Percentiles rank a stretch among this genome's conserved stretches.
Conservation (phyloP, 2,329 filamentous ascomycete genomes). For the Madurella fahalii region DNA sequence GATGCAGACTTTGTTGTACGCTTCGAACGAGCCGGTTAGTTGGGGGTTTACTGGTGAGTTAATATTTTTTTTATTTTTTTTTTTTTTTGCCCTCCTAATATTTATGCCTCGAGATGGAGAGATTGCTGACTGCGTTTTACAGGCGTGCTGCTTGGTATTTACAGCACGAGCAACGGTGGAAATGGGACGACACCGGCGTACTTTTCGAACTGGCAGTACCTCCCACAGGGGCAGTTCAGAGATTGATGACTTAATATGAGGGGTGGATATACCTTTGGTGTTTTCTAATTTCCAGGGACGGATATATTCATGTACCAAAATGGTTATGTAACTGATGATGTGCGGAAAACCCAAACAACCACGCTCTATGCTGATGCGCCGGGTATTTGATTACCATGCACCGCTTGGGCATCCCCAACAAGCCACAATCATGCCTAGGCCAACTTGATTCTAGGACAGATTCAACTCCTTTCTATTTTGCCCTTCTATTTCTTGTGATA, state of each 20-base stretch:
- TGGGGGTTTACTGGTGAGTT: slow-evolving; percentile 40
- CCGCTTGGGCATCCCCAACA: no score
- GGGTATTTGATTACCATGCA: no score
- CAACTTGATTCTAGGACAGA: no score
- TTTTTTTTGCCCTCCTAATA: background rate
- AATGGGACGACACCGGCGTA: slow-evolving; percentile 42
- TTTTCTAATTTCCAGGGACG: no score
- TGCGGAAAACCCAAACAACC: no score
- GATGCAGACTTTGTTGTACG: slow-evolving; percentile 32
- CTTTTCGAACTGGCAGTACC: slow-evolving; percentile 46
- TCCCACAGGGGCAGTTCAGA: slow-evolving; percentile 34
- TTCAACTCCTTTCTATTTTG: background rate
- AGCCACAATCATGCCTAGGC: no score
- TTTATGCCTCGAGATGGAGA: background rate
- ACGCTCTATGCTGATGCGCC: no score
- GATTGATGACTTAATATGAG: slow-evolving; percentile 21
- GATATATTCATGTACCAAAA: no score
- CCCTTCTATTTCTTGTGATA: background rate
- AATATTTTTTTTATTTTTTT: background rate
- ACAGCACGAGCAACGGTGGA: slow-evolving; percentile 50
- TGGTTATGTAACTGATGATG: no score
- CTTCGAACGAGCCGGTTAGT: slow-evolving; percentile 35
- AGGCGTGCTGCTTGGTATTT: slow-evolving; percentile 49
- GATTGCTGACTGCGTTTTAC: slow-evolving; percentile 21
- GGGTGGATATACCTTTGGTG: no score